phyloP scores from a whole-genome alignment of 129 eudicot genomes.

The Ambrosia artemisiifolia region DNA sequence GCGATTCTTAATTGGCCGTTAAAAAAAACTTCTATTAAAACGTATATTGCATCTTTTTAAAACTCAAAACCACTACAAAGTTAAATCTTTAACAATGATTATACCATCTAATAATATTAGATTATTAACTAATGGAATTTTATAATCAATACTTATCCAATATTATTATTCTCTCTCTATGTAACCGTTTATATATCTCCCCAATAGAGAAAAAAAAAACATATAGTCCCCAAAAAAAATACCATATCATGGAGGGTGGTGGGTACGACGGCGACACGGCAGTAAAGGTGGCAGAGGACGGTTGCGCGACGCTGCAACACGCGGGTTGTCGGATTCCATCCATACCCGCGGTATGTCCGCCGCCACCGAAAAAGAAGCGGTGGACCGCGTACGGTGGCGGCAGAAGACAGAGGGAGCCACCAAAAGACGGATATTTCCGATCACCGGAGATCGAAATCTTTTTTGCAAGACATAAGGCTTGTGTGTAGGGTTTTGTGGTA shows the following conservation, averaged over 20 bases:
- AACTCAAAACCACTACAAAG: not conserved
- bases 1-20: too few species aligned
- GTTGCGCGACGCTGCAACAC: constrained; percentile 22
- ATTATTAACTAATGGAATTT: not conserved
- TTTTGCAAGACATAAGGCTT: constrained; percentile 20
- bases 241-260: constrained; percentile 11
- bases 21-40: too few species aligned
- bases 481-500: not conserved
- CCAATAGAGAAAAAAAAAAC: not conserved
- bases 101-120: not conserved
- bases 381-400: not conserved
- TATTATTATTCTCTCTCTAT: not conserved
- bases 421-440: constrained; percentile 21
- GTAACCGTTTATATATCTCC: not conserved
- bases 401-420: constrained; percentile 17
- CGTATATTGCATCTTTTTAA: not conserved
- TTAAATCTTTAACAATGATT: too few species aligned
- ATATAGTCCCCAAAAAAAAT: not conserved
- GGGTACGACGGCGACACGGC: constrained; percentile 2
- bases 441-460: constrained; percentile 27
- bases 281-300: not conserved
- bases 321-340: constrained; percentile 21
- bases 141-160: not conserved
- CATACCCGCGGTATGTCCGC: constrained; percentile 23
- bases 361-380: constrained; percentile 27